These are phyloP conservation scores for Tuber magnatum DNA, from an alignment of 495 filamentous ascomycete species.

Conservation along the genomic window DNA sequence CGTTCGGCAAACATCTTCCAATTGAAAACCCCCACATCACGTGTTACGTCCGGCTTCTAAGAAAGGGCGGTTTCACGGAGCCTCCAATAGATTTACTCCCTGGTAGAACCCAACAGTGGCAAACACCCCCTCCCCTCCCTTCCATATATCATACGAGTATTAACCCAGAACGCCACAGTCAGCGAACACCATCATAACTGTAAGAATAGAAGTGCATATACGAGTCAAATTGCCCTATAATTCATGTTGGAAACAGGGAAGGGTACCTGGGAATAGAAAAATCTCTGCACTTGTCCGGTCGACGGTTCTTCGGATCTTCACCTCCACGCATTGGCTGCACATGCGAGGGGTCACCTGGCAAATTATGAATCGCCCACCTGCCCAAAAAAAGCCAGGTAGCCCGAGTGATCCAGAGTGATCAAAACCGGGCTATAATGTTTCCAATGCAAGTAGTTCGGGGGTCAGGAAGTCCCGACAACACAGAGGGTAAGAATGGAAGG, in stretches of 20 bases:
- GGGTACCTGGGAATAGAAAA: neutral
- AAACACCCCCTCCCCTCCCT: neutral
- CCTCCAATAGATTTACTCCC: neutral
- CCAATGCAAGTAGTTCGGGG: neutral
- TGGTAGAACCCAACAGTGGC: neutral
- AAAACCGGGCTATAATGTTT: neutral
- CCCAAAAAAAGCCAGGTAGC: neutral
- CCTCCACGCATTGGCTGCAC: neutral
- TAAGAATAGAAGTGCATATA: conserved; percentile 2
- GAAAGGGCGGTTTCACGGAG: neutral
- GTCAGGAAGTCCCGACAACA: neutral
- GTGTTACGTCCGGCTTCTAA: neutral
- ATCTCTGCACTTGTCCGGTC: neutral
- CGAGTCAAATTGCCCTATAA: neutral
- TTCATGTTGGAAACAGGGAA: neutral
- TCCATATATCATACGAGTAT: neutral
- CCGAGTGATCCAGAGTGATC: neutral
- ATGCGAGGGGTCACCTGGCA: neutral
- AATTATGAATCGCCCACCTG: neutral
- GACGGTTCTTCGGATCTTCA: neutral
- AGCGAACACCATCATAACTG: neutral
- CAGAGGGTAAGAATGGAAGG: neutral
- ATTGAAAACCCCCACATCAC: neutral
- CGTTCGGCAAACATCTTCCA: neutral
- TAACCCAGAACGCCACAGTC: neutral